Evolutionary conservation across 179 eudicot genomes (phyloP).

Genomic region (Pouteria campechiana): DNA sequence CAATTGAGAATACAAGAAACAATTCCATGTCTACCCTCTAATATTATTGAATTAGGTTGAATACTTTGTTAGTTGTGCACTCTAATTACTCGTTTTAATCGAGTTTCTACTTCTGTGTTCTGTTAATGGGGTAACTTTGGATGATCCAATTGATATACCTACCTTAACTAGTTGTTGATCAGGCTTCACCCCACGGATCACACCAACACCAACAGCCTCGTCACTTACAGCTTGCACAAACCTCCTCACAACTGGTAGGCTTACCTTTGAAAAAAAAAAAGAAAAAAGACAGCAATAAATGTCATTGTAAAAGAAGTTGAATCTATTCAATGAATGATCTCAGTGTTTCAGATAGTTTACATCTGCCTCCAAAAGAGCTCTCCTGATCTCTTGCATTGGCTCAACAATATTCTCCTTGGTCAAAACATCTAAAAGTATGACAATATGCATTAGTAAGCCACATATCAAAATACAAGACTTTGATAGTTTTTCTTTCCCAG

Average conservation of each 20-base stretch:
- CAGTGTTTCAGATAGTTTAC: too few relatives aligned
- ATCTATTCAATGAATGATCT: too few relatives aligned
- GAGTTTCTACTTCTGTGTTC: too few relatives aligned
- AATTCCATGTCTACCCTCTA: too few relatives aligned
- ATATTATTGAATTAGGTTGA: too few relatives aligned
- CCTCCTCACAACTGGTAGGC: conserved; percentile 96
- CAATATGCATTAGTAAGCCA: conserved; percentile 6
- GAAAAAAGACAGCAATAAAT: neutral
- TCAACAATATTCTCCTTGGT: conserved; percentile 94
- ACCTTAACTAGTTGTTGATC: conserved; percentile 99
- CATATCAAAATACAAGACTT: conserved; percentile 2
- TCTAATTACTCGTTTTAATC: too few relatives aligned
- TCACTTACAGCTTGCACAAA: conserved; percentile 90
- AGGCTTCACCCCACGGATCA: conserved; percentile 82
- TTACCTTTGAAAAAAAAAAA: conserved; percentile 44
- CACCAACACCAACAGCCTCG: conserved; percentile 82
- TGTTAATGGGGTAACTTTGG: too few relatives aligned
- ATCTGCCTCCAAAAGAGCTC: conserved; percentile 98
- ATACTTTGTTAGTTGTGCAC: too few relatives aligned
- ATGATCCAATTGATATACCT: conserved; percentile 7
- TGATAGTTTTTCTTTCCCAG: too few relatives aligned
- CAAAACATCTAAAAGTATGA: conserved; percentile 71
- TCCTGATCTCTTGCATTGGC: conserved; percentile 92
- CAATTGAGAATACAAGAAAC: too few relatives aligned
- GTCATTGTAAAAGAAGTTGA: too few relatives aligned